Evolutionary conservation across 2,329 filamentous ascomycete species (phyloP).

Genomic region (Pseudopithomyces maydicus): DNA sequence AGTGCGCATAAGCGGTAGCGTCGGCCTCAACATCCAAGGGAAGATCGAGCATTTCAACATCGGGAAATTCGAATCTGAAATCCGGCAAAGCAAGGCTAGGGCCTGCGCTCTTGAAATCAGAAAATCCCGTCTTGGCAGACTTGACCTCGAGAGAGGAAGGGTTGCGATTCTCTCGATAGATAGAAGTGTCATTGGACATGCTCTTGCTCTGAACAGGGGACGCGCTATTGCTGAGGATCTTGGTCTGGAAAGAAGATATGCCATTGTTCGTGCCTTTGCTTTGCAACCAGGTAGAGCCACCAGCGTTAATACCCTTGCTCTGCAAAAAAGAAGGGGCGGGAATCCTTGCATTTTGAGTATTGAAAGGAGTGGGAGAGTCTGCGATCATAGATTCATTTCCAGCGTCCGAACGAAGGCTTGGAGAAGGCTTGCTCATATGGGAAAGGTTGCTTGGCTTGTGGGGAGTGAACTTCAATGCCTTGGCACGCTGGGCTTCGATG

Average conservation of each 20-base stretch:
- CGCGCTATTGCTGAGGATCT: background rate
- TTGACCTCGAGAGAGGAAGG: background rate
- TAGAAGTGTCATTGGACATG: background rate
- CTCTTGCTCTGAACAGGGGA: background rate
- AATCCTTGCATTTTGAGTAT: background rate
- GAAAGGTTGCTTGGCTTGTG: conserved; percentile 41
- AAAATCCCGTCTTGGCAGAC: background rate
- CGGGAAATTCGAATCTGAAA: background rate
- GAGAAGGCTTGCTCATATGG: conserved; percentile 38
- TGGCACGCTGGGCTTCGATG: conserved; percentile 34
- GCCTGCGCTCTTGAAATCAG: conserved; percentile 3
- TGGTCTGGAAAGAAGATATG: background rate
- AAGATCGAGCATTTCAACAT: conserved; percentile 2
- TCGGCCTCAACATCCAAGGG: background rate
- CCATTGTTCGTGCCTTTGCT: background rate
- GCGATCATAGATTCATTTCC: conserved; percentile 26
- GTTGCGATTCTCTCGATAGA: background rate
- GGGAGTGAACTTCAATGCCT: conserved; percentile 40
- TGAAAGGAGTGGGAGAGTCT: conserved; percentile 16
- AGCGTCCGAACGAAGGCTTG: conserved; percentile 33
- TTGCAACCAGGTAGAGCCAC: background rate
- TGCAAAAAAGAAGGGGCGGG: background rate
- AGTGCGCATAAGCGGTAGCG: background rate
- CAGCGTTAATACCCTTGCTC: background rate
- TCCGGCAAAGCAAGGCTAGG: background rate